phyloP scores from a whole-genome alignment of 768 basidiomycete species.

The Russula ochroleuca region DNA sequence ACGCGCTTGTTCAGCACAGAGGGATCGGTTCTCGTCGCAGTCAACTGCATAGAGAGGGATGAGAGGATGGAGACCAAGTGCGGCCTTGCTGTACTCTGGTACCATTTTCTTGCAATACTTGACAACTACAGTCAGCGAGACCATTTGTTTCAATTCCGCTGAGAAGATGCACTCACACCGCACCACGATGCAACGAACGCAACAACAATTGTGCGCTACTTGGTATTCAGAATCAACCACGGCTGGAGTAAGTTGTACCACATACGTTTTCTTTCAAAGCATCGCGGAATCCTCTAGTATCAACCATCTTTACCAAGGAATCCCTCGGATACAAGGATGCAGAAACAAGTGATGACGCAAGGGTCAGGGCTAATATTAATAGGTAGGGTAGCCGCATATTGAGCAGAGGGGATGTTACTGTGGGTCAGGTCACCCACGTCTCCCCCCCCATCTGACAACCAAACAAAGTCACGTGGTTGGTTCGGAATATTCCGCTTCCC shows the following conservation, averaged over 20 bases:
- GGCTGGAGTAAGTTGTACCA: conserved; percentile 14
- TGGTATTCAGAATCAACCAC: conserved; percentile 7
- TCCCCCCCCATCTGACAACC: too few species aligned
- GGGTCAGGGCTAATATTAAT: conserved; percentile 36
- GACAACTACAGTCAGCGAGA: background rate
- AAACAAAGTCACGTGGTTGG: too few species aligned
- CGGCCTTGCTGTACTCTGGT: conserved; percentile 83
- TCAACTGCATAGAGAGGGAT: conserved; percentile 91
- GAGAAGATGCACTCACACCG: conserved; percentile 49
- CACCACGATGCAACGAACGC: conserved; percentile 97
- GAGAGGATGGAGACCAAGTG: conserved; percentile 70
- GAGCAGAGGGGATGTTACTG: background rate
- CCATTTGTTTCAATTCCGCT: background rate
- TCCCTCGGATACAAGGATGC: conserved; percentile 45
- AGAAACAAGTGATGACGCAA: conserved; percentile 47
- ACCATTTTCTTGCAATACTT: conserved; percentile 84
- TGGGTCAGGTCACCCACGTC: too few species aligned
- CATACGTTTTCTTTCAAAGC: conserved; percentile 74
- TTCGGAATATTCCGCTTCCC: too few species aligned
- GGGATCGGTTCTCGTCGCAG: conserved; percentile 81
- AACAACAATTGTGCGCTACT: conserved; percentile 68
- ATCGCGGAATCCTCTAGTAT: conserved; percentile 63
- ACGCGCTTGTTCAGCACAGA: conserved; percentile 74
- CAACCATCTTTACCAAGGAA: conserved; percentile 63
- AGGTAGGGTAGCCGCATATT: conserved; percentile 30